A percentile compares a stretch with the other conserved stretches of the same genome.
phyloP scores from a whole-genome alignment of 148 eudicot genomes.

The Cornus controversa region DNA sequence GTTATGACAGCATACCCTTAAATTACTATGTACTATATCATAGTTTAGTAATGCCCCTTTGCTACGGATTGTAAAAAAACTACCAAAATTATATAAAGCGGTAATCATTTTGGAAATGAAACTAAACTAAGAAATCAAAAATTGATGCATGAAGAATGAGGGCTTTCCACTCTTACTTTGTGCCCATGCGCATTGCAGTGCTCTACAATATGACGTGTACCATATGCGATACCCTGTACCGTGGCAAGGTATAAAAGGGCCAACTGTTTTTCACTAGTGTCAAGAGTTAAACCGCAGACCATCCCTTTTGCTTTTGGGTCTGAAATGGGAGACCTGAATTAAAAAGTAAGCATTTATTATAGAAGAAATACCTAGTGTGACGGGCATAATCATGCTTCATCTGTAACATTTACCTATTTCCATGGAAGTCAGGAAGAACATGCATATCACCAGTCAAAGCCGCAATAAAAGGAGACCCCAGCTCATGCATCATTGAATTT shows the following conservation, averaged over 20 bases:
- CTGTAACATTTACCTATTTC: conserved; percentile 64
- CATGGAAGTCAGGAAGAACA: conserved; percentile 94
- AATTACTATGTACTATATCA: neutral
- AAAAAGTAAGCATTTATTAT: conserved; percentile 19
- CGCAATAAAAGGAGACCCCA: conserved; percentile 61
- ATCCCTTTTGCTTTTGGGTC: conserved; percentile 91
- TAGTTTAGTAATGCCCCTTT: neutral
- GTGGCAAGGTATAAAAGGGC: conserved; percentile 92
- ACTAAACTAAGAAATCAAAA: neutral
- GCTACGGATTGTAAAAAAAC: neutral
- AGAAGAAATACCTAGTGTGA: neutral
- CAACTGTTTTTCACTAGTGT: conserved; percentile 82
- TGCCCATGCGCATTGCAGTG: conserved; percentile 97
- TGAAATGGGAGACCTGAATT: conserved; percentile 86
- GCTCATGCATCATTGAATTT: conserved; percentile 62
- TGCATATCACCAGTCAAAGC: conserved; percentile 82
- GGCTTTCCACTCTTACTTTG: conserved; percentile 50
- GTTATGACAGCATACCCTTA: neutral
- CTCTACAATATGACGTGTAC: conserved; percentile 94
- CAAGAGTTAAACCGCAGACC: conserved; percentile 85
- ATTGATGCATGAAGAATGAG: neutral
- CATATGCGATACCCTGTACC: conserved; percentile 93
- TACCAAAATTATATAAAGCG: neutral
- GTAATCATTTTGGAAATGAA: neutral
- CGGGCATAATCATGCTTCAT: neutral